Evolutionary conservation across 1,139 yeast species (phyloP).

Genomic region (Arxiozyma slooffiae): DNA sequence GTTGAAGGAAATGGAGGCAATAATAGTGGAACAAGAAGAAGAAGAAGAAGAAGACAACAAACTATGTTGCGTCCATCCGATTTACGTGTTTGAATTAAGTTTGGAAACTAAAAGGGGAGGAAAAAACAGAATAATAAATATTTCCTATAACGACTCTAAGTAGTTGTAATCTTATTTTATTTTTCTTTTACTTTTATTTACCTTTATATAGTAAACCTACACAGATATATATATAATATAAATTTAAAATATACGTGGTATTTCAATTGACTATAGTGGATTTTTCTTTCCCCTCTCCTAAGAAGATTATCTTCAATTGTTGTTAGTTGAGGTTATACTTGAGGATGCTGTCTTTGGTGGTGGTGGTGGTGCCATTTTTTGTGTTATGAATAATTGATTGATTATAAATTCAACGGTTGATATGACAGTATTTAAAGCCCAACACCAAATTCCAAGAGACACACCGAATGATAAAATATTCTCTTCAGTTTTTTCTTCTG

Average conservation of each 20-base stretch:
- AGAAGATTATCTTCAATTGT: background rate
- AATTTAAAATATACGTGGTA: background rate
- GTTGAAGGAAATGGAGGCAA: constrained; percentile 8
- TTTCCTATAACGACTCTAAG: background rate
- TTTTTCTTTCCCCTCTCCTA: background rate
- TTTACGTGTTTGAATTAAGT: background rate
- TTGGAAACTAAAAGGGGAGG: too few relatives aligned
- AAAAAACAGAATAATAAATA: too few relatives aligned
- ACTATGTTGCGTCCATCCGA: background rate
- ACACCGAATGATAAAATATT: constrained; percentile 16
- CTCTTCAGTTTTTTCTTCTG: background rate
- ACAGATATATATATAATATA: background rate
- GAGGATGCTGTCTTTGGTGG: background rate
- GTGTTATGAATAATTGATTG: constrained; percentile 11
- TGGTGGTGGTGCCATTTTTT: constrained; percentile 3
- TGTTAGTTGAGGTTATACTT: too few relatives aligned
- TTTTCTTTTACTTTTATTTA: background rate
- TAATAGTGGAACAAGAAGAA: constrained; percentile 1
- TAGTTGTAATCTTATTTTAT: background rate
- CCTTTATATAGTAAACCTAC: background rate
- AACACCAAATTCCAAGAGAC: constrained; percentile 29
- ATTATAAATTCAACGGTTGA: constrained; percentile 21
- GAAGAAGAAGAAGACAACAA: background rate
- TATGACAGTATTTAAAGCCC: constrained; percentile 26
- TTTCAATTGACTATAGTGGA: background rate